Percentiles rank a stretch among this genome's conserved stretches.
Conservation (phyloP, 495 filamentous ascomycete genomes). For the Tuber magnatum region DNA sequence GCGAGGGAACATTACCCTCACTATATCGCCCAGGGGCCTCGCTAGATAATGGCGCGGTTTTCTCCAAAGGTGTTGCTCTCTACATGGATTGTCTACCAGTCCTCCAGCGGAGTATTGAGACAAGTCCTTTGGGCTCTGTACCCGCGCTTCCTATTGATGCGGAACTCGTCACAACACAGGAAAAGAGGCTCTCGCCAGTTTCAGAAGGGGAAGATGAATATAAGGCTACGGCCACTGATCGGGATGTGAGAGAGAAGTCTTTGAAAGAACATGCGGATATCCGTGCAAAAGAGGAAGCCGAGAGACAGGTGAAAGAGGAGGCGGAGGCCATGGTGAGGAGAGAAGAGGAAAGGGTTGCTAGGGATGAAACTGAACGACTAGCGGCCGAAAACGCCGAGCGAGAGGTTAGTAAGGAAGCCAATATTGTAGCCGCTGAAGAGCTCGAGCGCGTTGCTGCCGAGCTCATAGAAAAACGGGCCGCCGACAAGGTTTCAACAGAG, state of each 20-base stretch:
- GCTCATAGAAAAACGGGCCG: not conserved
- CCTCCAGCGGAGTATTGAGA: conserved; percentile 48
- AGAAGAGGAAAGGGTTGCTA: conserved; percentile 1
- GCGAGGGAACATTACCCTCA: conserved; percentile 45
- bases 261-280: not conserved
- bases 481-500: not conserved
- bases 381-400: not conserved
- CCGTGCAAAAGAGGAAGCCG: not conserved
- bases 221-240: not conserved
- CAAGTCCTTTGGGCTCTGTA: conserved; percentile 39
- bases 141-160: not conserved
- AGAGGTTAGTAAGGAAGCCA: not conserved
- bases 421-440: not conserved
- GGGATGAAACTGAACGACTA: conserved; percentile 9
- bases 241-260: not conserved
- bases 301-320: conserved; percentile 6
- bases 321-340: conserved; percentile 1
- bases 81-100: conserved; percentile 53
- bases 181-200: conserved; percentile 17
- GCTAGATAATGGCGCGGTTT: conserved; percentile 52
- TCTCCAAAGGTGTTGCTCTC: conserved; percentile 49
- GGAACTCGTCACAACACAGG: not conserved
- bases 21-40: conserved; percentile 42
- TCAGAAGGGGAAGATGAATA: conserved; percentile 1
- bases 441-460: not conserved